Percentiles rank a stretch among this genome's conserved stretches.
phyloP scores from a whole-genome alignment of 2,329 filamentous ascomycete genomes.

The Trichoderma koningiopsis region DNA sequence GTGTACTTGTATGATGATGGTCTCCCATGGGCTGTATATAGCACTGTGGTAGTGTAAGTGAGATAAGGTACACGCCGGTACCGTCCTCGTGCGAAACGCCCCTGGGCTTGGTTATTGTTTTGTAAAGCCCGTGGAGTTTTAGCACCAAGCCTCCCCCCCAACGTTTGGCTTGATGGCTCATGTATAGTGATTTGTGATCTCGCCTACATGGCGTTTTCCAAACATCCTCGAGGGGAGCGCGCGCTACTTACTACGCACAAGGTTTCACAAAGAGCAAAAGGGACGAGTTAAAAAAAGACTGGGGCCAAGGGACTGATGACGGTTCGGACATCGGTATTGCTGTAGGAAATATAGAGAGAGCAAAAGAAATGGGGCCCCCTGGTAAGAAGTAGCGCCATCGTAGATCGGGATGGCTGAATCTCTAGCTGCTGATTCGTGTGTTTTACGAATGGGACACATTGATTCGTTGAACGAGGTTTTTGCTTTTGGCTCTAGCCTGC shows the following conservation, averaged over 20 bases:
- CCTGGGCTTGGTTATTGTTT: neutral
- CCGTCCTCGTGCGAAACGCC: neutral
- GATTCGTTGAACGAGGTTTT: constrained; percentile 6
- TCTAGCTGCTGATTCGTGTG: constrained; percentile 19
- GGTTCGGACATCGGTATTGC: neutral
- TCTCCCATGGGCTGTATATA: neutral
- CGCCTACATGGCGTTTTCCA: neutral
- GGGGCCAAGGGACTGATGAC: neutral
- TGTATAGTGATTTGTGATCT: neutral
- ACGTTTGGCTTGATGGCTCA: neutral
- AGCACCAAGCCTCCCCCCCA: neutral
- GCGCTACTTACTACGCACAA: neutral
- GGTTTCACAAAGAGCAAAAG: neutral
- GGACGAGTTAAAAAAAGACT: neutral
- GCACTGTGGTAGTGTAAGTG: too few relatives aligned
- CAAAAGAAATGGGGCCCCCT: constrained; percentile 1
- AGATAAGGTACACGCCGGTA: neutral
- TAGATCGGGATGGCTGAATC: constrained; percentile 25
- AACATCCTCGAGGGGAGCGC: neutral
- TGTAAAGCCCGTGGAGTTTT: neutral
- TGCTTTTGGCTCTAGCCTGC: neutral
- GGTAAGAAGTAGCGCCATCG: constrained; percentile 20
- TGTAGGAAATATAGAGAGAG: neutral
- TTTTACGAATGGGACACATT: constrained; percentile 18
- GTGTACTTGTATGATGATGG: neutral